Percentiles rank a stretch among this genome's conserved stretches.
Conservation (phyloP, 148 eudicot species). For the Spergularia marina region DNA sequence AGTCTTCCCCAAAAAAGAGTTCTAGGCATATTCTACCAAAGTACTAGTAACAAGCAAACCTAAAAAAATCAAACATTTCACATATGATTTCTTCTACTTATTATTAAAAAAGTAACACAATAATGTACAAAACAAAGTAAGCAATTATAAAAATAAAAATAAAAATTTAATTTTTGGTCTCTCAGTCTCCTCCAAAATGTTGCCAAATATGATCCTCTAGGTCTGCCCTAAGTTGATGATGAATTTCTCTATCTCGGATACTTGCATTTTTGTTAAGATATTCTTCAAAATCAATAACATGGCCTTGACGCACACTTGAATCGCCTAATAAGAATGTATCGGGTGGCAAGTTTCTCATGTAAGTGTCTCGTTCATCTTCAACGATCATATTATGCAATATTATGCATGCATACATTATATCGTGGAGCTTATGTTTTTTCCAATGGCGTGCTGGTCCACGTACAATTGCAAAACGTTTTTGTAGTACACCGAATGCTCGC, state of each 20-base stretch:
- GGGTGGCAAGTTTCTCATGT: background rate
- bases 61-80: too few species aligned
- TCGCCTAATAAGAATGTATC: background rate
- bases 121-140: too few species aligned
- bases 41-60: too few species aligned
- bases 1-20: too few species aligned
- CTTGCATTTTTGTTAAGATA: conserved; percentile 1
- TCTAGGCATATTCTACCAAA: too few species aligned
- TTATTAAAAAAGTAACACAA: too few species aligned
- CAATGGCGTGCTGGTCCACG: background rate
- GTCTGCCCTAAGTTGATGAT: background rate
- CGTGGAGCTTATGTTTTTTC: background rate
- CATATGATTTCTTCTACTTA: too few species aligned
- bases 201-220: too few species aligned
- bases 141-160: too few species aligned
- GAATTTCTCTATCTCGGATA: background rate
- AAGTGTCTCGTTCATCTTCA: background rate
- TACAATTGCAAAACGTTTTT: background rate
- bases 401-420: background rate
- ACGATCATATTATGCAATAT: conserved; percentile 7
- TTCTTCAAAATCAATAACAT: background rate
- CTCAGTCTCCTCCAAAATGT: too few species aligned
- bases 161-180: too few species aligned
- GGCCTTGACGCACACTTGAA: background rate
- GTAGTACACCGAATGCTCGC: conserved; percentile 9